Evolutionary conservation across 495 filamentous ascomycete genomes (phyloP), one percentile per base, ranked within the genome.

Genomic region (Talaromyces trachyspermus): DNA sequence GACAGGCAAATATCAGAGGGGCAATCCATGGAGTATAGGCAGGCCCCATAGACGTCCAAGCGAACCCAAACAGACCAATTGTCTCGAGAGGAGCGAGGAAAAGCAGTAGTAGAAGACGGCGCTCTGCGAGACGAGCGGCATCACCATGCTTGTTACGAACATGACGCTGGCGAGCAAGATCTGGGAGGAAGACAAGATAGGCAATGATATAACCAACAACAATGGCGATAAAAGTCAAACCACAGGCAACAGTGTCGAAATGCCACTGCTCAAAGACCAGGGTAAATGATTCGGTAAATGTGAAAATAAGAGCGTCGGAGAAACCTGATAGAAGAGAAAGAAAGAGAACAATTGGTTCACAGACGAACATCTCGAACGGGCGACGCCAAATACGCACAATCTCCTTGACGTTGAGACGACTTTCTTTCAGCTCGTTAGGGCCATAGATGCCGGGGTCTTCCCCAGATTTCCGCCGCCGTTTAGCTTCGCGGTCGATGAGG

Each of bases 261-360:
- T 62, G 58, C 81, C 81, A 88, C 50, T 84, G 80, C 20, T 69
- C 54, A 55, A 84, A 87, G 15, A 86, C 81, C 11, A 83, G 67
- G 1, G 56, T 57, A 56, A 86, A 84, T 0, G 77, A 81, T 52
- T 88, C 80, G 50, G 85, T 79, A 64, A 83, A 85, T 61, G 81
- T 85, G 71, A 88, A 88, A 63, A 90, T 86, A 3, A 90, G 72
- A 10, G 84, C 85, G 52, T 90, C 86, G 17, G 76, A 80, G 70
- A 88, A 87, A 36, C 86, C 85, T 24, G 77, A 83, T 18, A 90
- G 80, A 5, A 88, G 65, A 1, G 84, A 88, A 1, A 90, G 70
- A 37, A 69, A 76, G 5, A 87, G 66, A 7, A 90, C 86, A 53
- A 90, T 90, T 1, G 85, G 84, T 54, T 90, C 85, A 0, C 77